phyloP scores from a whole-genome alignment of 176 grass and related monocot species.

The Otatea glauca region DNA sequence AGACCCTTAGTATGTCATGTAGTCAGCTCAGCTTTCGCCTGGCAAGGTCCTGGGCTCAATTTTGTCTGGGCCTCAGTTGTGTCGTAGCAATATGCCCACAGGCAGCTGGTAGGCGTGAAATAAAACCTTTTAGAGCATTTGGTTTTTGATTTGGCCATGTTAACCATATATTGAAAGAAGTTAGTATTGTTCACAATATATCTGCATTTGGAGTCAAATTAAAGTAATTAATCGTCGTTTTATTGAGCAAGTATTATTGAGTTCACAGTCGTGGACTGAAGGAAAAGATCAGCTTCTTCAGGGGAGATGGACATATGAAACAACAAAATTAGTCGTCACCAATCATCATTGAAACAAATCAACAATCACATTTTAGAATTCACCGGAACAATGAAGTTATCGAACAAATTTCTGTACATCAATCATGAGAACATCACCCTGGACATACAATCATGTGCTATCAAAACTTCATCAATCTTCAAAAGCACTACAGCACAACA shows the following conservation, averaged over 20 bases:
- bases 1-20: too few relatives aligned
- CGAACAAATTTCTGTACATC: constrained; percentile 66
- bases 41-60: neutral
- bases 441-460: constrained; percentile 49
- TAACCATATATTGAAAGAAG: neutral
- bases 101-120: neutral
- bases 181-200: neutral
- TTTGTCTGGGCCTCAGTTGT: neutral
- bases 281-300: neutral
- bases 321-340: neutral
- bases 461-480: constrained; percentile 42
- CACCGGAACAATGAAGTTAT: constrained; percentile 40
- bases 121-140: neutral
- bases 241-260: neutral
- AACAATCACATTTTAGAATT: constrained; percentile 31
- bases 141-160: neutral
- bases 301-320: neutral
- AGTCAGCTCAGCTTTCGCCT: neutral
- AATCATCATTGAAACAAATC: neutral
- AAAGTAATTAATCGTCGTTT: neutral
- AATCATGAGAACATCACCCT: constrained; percentile 45
- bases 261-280: neutral
- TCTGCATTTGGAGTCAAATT: neutral
- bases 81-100: neutral
- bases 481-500: constrained; percentile 39